Evolutionary conservation across 225 moss, liverwort and hornwort genomes (phyloP), one percentile per base, ranked within the genome.

Genomic region (Physcomitrium patens): DNA sequence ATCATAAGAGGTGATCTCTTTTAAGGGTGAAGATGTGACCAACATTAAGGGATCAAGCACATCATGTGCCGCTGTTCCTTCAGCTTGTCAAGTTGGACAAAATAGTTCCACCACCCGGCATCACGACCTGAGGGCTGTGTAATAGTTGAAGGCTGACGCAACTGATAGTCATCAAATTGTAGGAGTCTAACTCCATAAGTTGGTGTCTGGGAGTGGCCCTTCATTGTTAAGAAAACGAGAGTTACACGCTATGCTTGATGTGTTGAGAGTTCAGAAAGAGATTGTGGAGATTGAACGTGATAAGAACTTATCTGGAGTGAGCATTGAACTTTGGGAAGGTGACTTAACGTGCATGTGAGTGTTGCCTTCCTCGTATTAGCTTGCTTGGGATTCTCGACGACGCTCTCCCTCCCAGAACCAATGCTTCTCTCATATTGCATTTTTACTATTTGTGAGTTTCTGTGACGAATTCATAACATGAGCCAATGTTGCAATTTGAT

Each of bases 201-300:
- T 76, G 80, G 80, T 67, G 73, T 73, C 80, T 3, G 69, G 51
- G 58, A 78, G 80, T 57, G 84, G 80, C 16, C 31, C 31, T 4
- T 63, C 80, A 46, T 53, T 60, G 20, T 60, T 13, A 31, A 48
- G 74, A 47, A 73, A 46, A 50, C 60, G 51, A 12, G 77, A 77
- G 0, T 77, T 77, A 60, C 67, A 65, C 88, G 91, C 92, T 77
- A 97, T 97, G 97, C 90, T 97, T 53, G 97, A 94, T 91, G 86
- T 93, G 69, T 97, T 94, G 75, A 86, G 97, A 80, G 90, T 97
- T 68, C 97, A 97, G 93, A 97, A 97, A 85, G 97, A 97, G 90
- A 93, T 97, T 77, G 94, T 94, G 67, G 97, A 97, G 75, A 94
- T 97, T 19, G 93, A 97, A 79, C 89, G 91, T 48, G 93, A 94